phyloP scores from a whole-genome alignment of 2,329 filamentous ascomycete genomes.

The Clarireedia homoeocarpa region DNA sequence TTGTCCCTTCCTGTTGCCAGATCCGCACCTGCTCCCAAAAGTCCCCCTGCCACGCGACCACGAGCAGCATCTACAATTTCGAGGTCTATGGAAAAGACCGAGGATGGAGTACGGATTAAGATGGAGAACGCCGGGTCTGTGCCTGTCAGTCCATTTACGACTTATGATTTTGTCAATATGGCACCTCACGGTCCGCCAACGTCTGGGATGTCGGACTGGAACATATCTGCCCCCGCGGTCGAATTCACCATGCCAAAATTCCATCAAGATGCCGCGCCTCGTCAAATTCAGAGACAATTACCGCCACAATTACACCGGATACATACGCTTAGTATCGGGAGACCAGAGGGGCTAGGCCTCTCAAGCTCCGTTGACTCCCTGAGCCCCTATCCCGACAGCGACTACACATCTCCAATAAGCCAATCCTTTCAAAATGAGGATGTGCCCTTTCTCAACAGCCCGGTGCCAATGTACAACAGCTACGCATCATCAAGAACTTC shows the following conservation, averaged over 20 bases:
- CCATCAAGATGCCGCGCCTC: slow-evolving; percentile 19
- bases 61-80: slow-evolving; percentile 24
- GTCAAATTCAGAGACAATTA: slow-evolving; percentile 30
- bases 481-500: slow-evolving; percentile 42
- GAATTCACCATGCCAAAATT: slow-evolving; percentile 14
- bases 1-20: slow-evolving; percentile 67
- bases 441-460: slow-evolving; percentile 47
- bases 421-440: slow-evolving; percentile 48
- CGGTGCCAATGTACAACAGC: slow-evolving; percentile 49
- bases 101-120: slow-evolving; percentile 28
- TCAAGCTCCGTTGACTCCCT: slow-evolving; percentile 41
- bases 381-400: slow-evolving; percentile 43
- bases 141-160: slow-evolving; percentile 26
- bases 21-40: slow-evolving; percentile 39
- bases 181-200: slow-evolving; percentile 26
- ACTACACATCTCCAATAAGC: slow-evolving; percentile 47
- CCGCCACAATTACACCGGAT: slow-evolving; percentile 42
- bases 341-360: slow-evolving; percentile 22
- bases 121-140: slow-evolving; percentile 20
- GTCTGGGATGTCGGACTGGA: slow-evolving; percentile 27
- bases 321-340: slow-evolving; percentile 38
- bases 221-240: slow-evolving; percentile 23
- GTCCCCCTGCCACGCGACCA: slow-evolving; percentile 23
- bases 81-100: slow-evolving; percentile 14
- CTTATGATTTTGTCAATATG: slow-evolving; percentile 34